Conservation (phyloP, 2,329 filamentous ascomycete genomes). For the Cercospora canescens region DNA sequence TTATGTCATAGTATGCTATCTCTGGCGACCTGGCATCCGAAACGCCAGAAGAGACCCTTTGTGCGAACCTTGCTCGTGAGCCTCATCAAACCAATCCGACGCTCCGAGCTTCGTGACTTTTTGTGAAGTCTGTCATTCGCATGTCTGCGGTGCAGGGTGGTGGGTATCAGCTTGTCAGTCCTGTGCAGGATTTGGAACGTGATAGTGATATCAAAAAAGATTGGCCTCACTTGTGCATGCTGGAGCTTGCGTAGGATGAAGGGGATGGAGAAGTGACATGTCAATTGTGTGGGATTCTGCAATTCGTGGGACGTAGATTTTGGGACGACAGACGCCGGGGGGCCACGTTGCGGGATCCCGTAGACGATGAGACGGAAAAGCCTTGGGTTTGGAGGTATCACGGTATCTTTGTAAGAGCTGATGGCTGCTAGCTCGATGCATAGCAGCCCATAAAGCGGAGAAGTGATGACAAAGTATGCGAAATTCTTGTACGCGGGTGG, state of each 20-base stretch:
- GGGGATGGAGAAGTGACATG: background rate
- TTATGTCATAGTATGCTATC: slow-evolving; percentile 1
- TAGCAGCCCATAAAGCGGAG: background rate
- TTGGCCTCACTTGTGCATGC: background rate
- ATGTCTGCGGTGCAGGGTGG: background rate
- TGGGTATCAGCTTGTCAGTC: background rate
- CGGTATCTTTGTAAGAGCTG: background rate
- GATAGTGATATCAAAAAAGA: background rate
- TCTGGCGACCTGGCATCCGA: background rate
- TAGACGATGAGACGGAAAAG: background rate
- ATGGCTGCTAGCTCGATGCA: slow-evolving; percentile 1
- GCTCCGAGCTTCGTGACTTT: background rate
- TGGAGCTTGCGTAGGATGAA: background rate
- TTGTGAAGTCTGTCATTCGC: background rate
- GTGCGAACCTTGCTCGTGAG: background rate
- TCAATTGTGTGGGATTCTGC: background rate
- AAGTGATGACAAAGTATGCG: background rate
- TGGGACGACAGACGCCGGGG: background rate
- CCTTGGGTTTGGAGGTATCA: background rate
- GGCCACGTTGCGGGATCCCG: background rate
- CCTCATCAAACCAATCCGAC: background rate
- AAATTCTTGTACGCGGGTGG: background rate
- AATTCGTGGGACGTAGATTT: background rate
- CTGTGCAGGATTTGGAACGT: background rate
- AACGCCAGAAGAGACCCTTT: background rate